Percentiles rank a stretch among this genome's conserved stretches.
These are phyloP conservation scores for Aspergillus carlsbadensis DNA, from an alignment of 495 filamentous ascomycete genomes.

Conservation along the genomic window DNA sequence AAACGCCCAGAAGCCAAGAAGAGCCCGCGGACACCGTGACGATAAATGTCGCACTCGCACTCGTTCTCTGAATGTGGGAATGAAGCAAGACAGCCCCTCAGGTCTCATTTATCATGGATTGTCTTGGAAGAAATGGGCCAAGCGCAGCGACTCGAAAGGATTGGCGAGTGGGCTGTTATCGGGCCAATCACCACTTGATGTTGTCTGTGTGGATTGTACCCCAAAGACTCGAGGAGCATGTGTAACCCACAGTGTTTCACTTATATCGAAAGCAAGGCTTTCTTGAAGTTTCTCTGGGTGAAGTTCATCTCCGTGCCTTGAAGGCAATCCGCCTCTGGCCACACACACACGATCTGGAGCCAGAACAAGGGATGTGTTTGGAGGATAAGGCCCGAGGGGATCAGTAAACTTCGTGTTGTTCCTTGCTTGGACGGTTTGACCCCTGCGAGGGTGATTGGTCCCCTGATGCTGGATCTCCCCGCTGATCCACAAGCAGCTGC, in stretches of 20 bases:
- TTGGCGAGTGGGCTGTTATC: slow-evolving; percentile 1
- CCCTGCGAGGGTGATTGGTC: neutral
- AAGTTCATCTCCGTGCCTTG: neutral
- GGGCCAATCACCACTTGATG: slow-evolving; percentile 2
- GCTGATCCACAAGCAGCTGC: neutral
- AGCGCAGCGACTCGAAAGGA: neutral
- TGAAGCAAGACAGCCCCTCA: too few species aligned
- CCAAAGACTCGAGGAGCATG: neutral
- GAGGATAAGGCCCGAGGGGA: too few species aligned
- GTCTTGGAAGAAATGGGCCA: neutral
- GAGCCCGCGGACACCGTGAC: too few species aligned
- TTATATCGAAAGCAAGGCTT: neutral
- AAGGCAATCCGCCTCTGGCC: neutral
- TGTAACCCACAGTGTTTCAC: neutral
- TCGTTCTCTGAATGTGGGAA: too few species aligned
- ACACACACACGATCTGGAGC: neutral
- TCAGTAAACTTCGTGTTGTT: neutral
- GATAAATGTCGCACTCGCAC: too few species aligned
- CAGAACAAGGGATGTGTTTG: too few species aligned
- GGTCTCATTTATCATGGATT: too few species aligned
- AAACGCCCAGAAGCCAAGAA: too few species aligned
- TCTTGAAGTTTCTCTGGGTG: too few species aligned
- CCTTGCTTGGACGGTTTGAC: neutral
- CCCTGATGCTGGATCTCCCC: neutral
- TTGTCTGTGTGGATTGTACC: neutral